Base-by-base conservation (phyloP, 768 basidiomycete species). In the Hemileccinum impolitum region DNA sequence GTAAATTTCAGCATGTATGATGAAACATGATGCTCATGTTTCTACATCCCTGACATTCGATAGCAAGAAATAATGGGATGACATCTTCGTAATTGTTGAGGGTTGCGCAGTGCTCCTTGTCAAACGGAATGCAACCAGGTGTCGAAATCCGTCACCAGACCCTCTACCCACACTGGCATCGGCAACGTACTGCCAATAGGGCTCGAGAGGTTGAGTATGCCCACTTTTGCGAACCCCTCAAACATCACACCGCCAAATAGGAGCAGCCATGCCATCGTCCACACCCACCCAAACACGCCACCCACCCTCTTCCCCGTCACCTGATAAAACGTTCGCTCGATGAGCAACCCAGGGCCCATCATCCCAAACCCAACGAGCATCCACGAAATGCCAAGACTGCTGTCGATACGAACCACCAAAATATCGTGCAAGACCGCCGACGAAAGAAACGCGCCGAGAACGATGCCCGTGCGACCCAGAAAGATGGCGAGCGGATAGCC, bases 401-500 rank as follows among this genome's bases (percentile, higher is more conserved):
- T 61, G 2, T 76, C 75, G 71, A 81, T 70, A 0, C 76, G 73
- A 72, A 77, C 78, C 39, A 79, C 39, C 5, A 75, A 74, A 6
- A 75, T 40, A 47, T 79, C 70, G 52, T 87, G 86, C 11, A 84
- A 58, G 8, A 82, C 32, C 3, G 72, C 82, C 0, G 85, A 87
- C 5, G 76, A 59, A 1, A 78, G 49, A 59, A 86, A 87, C 6
- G 75, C 73, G 10, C 82, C 82, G 2, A 86, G 37, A 3, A 85
- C 65, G 1, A 65, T 69, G 3, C 78, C 81, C 1, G 60, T 46
- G 11, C 75, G 73, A 3, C 84, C 83, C 14, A 77, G 56, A 11
- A 82, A 37, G 25, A 63, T 50, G 19, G 59, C 62, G n/a, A 65
- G 40, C 2, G 69, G 68, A 12, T 47, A 43, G 3, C 60, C 60